phyloP scores from a whole-genome alignment of 2,329 filamentous ascomycete species.

The Chaetomium sp. region DNA sequence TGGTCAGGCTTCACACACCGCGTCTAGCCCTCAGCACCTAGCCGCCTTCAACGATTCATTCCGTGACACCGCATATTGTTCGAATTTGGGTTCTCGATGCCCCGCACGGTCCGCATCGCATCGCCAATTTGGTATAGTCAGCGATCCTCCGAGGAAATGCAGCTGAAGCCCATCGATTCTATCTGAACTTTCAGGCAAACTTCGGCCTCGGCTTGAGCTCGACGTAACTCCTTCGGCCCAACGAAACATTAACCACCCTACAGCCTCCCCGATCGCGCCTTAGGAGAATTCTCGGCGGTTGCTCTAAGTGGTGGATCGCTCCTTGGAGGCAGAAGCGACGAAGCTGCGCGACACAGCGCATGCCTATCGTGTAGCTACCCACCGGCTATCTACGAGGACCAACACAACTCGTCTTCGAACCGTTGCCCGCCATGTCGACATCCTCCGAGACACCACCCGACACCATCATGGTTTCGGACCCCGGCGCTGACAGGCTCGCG shows the following conservation, averaged over 20 bases:
- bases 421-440: conserved; percentile 33
- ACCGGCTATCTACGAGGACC: neutral
- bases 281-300: neutral
- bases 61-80: conserved; percentile 3
- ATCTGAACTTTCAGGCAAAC: neutral
- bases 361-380: neutral
- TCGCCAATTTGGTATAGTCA: conserved; percentile 4
- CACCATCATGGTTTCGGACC: conserved; percentile 37
- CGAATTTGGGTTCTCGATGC: neutral
- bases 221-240: neutral
- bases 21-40: neutral
- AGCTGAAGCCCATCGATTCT: neutral
- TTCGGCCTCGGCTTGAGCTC: neutral
- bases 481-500: conserved; percentile 20
- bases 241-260: neutral
- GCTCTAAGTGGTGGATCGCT: neutral
- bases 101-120: neutral
- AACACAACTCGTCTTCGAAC: neutral
- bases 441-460: conserved; percentile 37
- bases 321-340: neutral
- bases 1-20: neutral
- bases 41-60: neutral
- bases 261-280: neutral
- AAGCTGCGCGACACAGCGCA: neutral
- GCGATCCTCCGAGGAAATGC: conserved; percentile 9